These are phyloP conservation scores for Pseudocercospora musae DNA, from an alignment of 2,329 filamentous ascomycete genomes.

Conservation along the genomic window DNA sequence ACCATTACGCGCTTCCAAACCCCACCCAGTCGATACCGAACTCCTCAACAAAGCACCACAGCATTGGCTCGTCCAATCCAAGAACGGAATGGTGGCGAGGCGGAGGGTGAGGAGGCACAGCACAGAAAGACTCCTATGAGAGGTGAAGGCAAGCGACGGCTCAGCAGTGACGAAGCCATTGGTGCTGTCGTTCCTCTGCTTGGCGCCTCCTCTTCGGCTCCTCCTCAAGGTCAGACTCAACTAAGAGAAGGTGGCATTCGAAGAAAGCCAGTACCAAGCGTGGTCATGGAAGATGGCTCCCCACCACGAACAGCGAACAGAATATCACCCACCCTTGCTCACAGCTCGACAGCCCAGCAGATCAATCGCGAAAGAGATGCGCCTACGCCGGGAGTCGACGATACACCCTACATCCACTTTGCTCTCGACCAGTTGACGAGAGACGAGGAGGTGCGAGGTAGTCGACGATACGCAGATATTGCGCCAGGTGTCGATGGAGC, in stretches of 20 bases:
- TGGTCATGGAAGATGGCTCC: slow-evolving; percentile 27
- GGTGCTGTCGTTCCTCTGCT: slow-evolving; percentile 2
- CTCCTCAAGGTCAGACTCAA: slow-evolving; percentile 1
- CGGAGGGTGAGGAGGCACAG: slow-evolving; percentile 20
- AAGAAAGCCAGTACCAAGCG: slow-evolving; percentile 36
- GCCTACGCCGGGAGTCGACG: slow-evolving; percentile 73
- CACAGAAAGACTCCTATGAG: slow-evolving; percentile 34
- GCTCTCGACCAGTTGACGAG: slow-evolving; percentile 83
- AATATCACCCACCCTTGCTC: slow-evolving; percentile 24
- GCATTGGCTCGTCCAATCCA: slow-evolving; percentile 15
- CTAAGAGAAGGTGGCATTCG: slow-evolving; percentile 27
- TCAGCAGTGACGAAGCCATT: slow-evolving; percentile 16
- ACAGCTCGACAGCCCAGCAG: slow-evolving; percentile 33
- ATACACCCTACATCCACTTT: slow-evolving; percentile 84
- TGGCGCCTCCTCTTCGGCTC: not conserved
- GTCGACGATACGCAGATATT: slow-evolving; percentile 46
- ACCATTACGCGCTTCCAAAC: slow-evolving; percentile 34
- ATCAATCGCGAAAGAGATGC: slow-evolving; percentile 38
- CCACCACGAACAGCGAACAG: slow-evolving; percentile 6
- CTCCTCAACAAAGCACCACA: slow-evolving; percentile 31
- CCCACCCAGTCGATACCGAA: slow-evolving; percentile 36
- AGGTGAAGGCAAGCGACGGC: slow-evolving; percentile 32
- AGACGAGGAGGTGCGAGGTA: slow-evolving; percentile 61
- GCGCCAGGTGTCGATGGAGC: slow-evolving; percentile 23
- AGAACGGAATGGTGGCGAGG: slow-evolving; percentile 19